These are phyloP conservation scores for Candida sonorensis DNA, from an alignment of 805 yeast species.

Conservation along the genomic window DNA sequence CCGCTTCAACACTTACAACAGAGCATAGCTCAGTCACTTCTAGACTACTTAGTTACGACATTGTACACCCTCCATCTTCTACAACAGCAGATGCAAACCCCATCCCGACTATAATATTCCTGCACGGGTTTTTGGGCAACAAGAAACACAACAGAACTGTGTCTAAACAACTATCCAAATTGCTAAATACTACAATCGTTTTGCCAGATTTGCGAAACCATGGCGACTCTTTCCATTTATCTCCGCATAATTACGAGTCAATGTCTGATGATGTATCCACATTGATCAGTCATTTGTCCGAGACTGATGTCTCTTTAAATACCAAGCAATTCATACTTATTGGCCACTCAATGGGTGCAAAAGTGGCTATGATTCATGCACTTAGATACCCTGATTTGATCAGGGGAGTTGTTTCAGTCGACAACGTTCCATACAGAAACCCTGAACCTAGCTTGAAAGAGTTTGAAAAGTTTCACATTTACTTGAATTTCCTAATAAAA, in stretches of 20 bases:
- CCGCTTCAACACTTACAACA: too few species aligned
- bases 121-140: slow-evolving; percentile 89
- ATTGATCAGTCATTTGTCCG: slow-evolving; percentile 30
- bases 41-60: slow-evolving; percentile 2
- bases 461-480: slow-evolving; percentile 24
- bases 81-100: not conserved
- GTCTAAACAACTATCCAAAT: slow-evolving; percentile 43
- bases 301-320: slow-evolving; percentile 24
- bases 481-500: slow-evolving; percentile 11
- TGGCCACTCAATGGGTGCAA: slow-evolving; percentile 93
- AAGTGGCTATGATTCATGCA: slow-evolving; percentile 80
- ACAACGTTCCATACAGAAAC: slow-evolving; percentile 70
- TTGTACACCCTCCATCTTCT: slow-evolving; percentile 3
- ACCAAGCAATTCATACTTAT: slow-evolving; percentile 47
- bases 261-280: slow-evolving; percentile 76
- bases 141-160: slow-evolving; percentile 72
- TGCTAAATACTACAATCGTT: slow-evolving; percentile 48
- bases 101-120: slow-evolving; percentile 59
- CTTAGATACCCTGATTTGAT: slow-evolving; percentile 56
- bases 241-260: slow-evolving; percentile 62
- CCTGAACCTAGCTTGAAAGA: slow-evolving; percentile 30
- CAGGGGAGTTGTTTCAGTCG: slow-evolving; percentile 58
- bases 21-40: too few species aligned
- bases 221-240: slow-evolving; percentile 77
- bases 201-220: slow-evolving; percentile 82